A percentile compares a stretch with the other conserved stretches of the same genome.
These are phyloP conservation scores for Globisporangium middletonii DNA, from an alignment of 352 stramenopile genomes.

Conservation along the genomic window DNA sequence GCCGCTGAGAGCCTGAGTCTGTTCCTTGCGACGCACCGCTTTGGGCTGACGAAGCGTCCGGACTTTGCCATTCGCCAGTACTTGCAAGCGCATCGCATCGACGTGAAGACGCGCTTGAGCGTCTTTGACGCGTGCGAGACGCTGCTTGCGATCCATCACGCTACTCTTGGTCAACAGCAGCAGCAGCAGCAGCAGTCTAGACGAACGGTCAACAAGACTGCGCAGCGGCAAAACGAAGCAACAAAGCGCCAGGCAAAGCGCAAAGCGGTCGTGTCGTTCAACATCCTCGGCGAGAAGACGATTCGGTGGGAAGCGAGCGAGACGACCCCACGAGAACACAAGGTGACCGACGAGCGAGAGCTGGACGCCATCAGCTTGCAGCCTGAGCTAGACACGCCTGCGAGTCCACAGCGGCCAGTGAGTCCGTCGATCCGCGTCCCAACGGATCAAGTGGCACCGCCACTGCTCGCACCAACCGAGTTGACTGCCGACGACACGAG, in stretches of 20 bases:
- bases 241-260: slow-evolving; percentile 14
- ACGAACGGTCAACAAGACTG: neutral
- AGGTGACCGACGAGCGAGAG: no score
- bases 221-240: no score
- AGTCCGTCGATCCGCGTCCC: slow-evolving; percentile 8
- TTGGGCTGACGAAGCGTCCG: slow-evolving; percentile 23
- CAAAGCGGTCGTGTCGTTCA: slow-evolving; percentile 53
- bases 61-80: slow-evolving; percentile 28
- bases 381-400: neutral
- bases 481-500: neutral
- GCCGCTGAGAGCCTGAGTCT: slow-evolving; percentile 28
- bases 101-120: slow-evolving; percentile 18
- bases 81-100: slow-evolving; percentile 24
- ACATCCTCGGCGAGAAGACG: slow-evolving; percentile 58
- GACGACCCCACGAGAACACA: no score
- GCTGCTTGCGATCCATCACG: slow-evolving; percentile 11
- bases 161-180: neutral
- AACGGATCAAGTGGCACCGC: slow-evolving; percentile 4
- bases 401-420: neutral
- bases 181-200: no score
- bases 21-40: slow-evolving; percentile 29
- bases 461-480: neutral
- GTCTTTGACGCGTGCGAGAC: slow-evolving; percentile 22
- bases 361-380: no score
- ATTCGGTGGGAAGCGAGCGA: slow-evolving; percentile 36